Evolutionary conservation across 75 land plant species (phyloP), one percentile per base, ranked within the genome.

Genomic region (Sequoiadendron giganteum): DNA sequence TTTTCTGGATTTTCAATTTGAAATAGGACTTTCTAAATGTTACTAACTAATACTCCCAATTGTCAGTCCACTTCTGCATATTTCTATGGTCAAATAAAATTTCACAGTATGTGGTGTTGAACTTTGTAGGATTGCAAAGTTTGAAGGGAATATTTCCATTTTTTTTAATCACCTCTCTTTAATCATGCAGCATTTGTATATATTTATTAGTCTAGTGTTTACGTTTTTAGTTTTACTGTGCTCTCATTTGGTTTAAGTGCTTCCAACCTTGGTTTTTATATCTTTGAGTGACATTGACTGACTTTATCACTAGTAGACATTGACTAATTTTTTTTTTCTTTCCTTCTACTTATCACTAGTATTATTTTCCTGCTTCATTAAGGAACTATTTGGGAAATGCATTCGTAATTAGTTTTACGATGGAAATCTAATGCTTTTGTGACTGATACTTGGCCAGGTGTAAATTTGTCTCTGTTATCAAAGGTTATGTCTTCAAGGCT

Each of bases 401-500:
- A 79, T 81, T 43, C 45, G 32, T 72, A 30, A 32, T 72, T 32
- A 32, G 8, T 72, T 81, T 43, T 81, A 43, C 19, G 84, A 43
- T 45, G 21, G 19, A 40, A 78, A 47, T 45, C 47, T 81, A 81
- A 81, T 81, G 32, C 48, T 81, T 81, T 28, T 81, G 30, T 45
- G 49, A 81, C 40, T 81, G 84, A 81, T 39, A 39, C 30, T 45
- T 81, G 16, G 86, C 39, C 93, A 96, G 98, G 98, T 19, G 98
- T 96, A n/a, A 96, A 96, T 73, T 78, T 96, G 88, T 81, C 98
- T 11, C 91, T 96, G 19, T 89, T 96, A 28, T 96, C 97, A 39
- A 91, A 93, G 78, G 95, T 96, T n/a, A 96, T 96, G 97, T 94
- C 98, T 25, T 96, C 97, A 9, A 86, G 97, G 86, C 91, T 96